A percentile compares a stretch with the other conserved stretches of the same genome.
These are phyloP conservation scores for Metarhizium sp. DNA, from an alignment of 2,329 filamentous ascomycete species.

Conservation along the genomic window DNA sequence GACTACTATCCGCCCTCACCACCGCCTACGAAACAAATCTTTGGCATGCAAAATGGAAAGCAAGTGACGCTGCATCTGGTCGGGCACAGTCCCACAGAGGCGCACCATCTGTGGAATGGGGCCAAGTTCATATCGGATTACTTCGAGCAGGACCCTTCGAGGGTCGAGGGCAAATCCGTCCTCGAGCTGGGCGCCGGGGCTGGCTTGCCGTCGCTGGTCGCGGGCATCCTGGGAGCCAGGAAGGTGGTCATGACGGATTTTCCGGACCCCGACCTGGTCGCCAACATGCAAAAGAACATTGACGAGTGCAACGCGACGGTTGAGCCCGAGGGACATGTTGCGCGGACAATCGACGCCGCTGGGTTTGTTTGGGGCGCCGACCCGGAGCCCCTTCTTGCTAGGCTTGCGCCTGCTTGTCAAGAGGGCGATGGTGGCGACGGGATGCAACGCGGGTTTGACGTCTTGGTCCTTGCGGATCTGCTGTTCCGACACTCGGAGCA, in stretches of 20 bases:
- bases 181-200: constrained; percentile 86
- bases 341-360: constrained; percentile 40
- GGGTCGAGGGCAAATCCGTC: constrained; percentile 60
- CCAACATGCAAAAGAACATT: constrained; percentile 72
- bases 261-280: constrained; percentile 73
- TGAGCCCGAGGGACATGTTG: constrained; percentile 19
- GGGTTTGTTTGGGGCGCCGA: constrained; percentile 81
- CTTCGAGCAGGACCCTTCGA: constrained; percentile 58
- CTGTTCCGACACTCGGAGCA: constrained; percentile 91
- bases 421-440: constrained; percentile 5
- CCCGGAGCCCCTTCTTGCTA: constrained; percentile 44
- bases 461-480: constrained; percentile 79
- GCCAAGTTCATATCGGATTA: constrained; percentile 68
- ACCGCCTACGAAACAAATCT: constrained; percentile 61
- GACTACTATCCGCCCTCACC: constrained; percentile 74
- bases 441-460: constrained; percentile 52
- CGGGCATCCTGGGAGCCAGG: constrained; percentile 60
- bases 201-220: constrained; percentile 73
- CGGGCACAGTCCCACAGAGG: constrained; percentile 81
- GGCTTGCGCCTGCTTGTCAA: constrained; percentile 34
- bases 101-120: constrained; percentile 87
- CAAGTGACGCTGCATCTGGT: constrained; percentile 67
- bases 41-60: constrained; percentile 58
- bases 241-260: constrained; percentile 79
- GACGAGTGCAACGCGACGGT: constrained; percentile 36